phyloP scores from a whole-genome alignment of 2,329 filamentous ascomycete species.

The Aspergillus ibericus region DNA sequence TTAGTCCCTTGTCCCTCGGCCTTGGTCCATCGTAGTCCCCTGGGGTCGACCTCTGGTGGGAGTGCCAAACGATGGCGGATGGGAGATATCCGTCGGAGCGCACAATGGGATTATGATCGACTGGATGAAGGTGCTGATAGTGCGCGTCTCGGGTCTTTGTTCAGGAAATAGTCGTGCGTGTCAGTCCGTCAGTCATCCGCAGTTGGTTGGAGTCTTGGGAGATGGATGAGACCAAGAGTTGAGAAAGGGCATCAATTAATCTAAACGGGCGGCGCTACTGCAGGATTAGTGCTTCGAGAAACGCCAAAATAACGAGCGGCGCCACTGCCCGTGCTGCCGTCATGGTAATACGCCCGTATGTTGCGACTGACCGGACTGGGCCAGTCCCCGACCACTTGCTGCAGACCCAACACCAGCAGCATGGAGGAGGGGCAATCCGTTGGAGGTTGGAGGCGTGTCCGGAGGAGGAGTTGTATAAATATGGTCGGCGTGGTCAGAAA shows the following conservation, averaged over 20 bases:
- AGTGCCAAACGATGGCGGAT: no score
- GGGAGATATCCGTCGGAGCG: no score
- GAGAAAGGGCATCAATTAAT: not conserved
- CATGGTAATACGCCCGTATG: not conserved
- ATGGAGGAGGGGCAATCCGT: not conserved
- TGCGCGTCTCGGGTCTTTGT: not conserved
- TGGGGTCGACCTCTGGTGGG: no score
- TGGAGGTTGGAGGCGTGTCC: not conserved
- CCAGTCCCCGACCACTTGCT: not conserved
- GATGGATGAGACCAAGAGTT: no score
- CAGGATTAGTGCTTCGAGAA: constrained; percentile 1
- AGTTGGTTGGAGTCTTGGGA: no score
- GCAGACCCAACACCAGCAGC: not conserved
- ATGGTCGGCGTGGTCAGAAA: not conserved
- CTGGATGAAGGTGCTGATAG: not conserved
- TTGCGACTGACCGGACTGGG: no score
- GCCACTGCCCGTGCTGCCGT: not conserved
- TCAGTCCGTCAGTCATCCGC: not conserved
- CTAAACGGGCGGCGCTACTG: constrained; percentile 1
- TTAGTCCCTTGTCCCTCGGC: not conserved
- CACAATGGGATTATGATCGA: no score
- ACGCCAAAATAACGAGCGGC: not conserved
- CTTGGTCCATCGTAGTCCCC: no score
- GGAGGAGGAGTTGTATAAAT: not conserved
- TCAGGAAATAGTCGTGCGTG: not conserved